Evolutionary conservation across 805 yeast species (phyloP), one percentile per base, ranked within the genome.

Genomic region (Starmera quercuum): DNA sequence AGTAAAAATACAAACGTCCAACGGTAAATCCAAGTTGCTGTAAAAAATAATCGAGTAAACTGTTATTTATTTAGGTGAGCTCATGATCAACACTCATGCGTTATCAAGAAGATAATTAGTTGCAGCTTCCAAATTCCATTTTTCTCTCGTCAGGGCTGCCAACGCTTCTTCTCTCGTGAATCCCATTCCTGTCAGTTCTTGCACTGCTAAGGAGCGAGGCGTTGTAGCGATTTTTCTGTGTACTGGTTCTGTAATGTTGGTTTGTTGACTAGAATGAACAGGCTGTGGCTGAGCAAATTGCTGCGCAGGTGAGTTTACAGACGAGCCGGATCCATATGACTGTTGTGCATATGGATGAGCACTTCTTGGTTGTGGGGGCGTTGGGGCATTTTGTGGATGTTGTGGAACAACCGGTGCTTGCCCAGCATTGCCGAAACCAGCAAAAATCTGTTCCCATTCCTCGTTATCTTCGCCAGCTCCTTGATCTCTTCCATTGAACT

Each of bases 361-460:
- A 13, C 29, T 32, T 28, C 32, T 24, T 26, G 33, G 15, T 24
- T 17, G 31, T 15, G 9, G 32, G 26, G 15, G 14, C 16, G 19
- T 24, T 15, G 9, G 31, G 24, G 13, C 38, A 25, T 15, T 40
- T 44, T 14, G 42, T 30, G 45, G 34, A 22, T 30, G 31, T 56
- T 66, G 42, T 80, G 80, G 26, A 26, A 42, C 46, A 20, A 49
- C 49, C 26, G 11, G 44, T 25, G 38, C 39, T 12, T 46, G 34
- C 24, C 56, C 59, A 43, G 56, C 66, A 42, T 80, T 81, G 13
- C 90, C 88, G 53, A 84, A 83, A 0, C 94, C 95, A 4, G 94
- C 90, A 62, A 87, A 87, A 18, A 87, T 70, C 59, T 85, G 88
- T 50, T 87, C 95, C 97, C 97, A 87, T 55, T 87, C 97, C 49